These are phyloP conservation scores for Linnemannia schmuckeri DNA, from an alignment of 192 early-diverging fungal genomes.

Conservation along the genomic window DNA sequence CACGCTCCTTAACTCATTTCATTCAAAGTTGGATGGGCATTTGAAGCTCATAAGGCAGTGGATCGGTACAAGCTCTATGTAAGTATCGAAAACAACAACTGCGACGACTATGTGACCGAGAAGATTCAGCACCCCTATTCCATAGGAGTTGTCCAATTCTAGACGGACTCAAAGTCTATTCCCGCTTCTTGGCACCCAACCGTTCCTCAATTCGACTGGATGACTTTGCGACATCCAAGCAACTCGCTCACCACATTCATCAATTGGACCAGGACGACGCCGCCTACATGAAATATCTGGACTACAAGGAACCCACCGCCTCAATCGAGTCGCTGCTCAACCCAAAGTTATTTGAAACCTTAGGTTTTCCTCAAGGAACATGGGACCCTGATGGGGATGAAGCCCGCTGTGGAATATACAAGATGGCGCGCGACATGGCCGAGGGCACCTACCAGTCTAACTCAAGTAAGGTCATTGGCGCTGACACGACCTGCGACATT, in stretches of 20 bases:
- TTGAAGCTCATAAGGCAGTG: not conserved
- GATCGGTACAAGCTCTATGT: slow-evolving; percentile 48
- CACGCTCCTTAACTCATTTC: not conserved
- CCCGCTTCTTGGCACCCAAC: slow-evolving; percentile 30
- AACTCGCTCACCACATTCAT: slow-evolving; percentile 21
- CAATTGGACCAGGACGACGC: slow-evolving; percentile 17
- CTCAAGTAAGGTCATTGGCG: slow-evolving; percentile 4
- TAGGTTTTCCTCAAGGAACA: not conserved
- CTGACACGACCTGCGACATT: slow-evolving; percentile 19
- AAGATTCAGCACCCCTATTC: slow-evolving; percentile 33
- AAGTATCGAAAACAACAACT: slow-evolving; percentile 44
- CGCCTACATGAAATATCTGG: slow-evolving; percentile 20
- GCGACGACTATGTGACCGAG: slow-evolving; percentile 51
- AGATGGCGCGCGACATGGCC: slow-evolving; percentile 15
- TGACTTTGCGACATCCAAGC: slow-evolving; percentile 28
- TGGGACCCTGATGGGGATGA: slow-evolving; percentile 23
- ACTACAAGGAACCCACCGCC: slow-evolving; percentile 14
- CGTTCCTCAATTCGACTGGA: slow-evolving; percentile 38
- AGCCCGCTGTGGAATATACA: slow-evolving; percentile 19
- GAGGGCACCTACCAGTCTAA: not conserved
- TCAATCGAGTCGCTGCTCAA: slow-evolving; percentile 13
- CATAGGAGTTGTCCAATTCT: slow-evolving; percentile 41
- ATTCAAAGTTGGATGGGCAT: not conserved
- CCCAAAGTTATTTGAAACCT: slow-evolving; percentile 19
- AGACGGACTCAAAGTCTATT: slow-evolving; percentile 41